These are phyloP conservation scores for Metarhizium album DNA, from an alignment of 2,329 filamentous ascomycete species.

Conservation along the genomic window DNA sequence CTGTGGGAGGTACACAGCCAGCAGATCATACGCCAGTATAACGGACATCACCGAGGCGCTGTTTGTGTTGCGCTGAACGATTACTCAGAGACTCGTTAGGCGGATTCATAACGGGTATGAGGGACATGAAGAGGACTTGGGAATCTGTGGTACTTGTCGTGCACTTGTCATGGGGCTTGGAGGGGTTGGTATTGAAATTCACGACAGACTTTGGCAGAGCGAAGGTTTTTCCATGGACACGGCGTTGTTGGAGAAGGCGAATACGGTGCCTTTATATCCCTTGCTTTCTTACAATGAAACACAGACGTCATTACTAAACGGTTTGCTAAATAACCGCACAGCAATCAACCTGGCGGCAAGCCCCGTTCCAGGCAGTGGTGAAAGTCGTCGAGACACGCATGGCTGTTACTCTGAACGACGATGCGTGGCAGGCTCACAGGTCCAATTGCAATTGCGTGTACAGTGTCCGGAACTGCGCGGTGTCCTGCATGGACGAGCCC, in stretches of 20 bases:
- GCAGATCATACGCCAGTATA: constrained; percentile 88
- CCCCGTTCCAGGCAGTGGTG: no score
- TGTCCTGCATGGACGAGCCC: no score
- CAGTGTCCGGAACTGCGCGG: no score
- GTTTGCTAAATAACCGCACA: neutral
- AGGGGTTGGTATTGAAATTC: neutral
- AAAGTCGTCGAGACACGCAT: no score
- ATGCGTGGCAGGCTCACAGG: no score
- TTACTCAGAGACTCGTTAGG: constrained; percentile 48
- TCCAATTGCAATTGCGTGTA: no score
- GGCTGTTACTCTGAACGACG: no score
- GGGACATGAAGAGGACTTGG: no score
- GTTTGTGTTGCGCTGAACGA: constrained; percentile 92
- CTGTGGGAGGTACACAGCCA: constrained; percentile 83
- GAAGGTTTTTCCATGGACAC: neutral
- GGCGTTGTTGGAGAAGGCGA: neutral
- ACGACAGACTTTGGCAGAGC: neutral
- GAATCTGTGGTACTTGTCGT: neutral
- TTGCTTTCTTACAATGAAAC: neutral
- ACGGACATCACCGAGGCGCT: constrained; percentile 83
- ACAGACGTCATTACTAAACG: neutral
- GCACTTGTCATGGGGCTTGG: neutral
- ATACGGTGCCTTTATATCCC: neutral
- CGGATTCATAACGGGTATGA: no score
- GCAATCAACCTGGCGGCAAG: neutral